Base-by-base conservation (phyloP, 257 asterid genomes). In the Apocynum venetum region DNA sequence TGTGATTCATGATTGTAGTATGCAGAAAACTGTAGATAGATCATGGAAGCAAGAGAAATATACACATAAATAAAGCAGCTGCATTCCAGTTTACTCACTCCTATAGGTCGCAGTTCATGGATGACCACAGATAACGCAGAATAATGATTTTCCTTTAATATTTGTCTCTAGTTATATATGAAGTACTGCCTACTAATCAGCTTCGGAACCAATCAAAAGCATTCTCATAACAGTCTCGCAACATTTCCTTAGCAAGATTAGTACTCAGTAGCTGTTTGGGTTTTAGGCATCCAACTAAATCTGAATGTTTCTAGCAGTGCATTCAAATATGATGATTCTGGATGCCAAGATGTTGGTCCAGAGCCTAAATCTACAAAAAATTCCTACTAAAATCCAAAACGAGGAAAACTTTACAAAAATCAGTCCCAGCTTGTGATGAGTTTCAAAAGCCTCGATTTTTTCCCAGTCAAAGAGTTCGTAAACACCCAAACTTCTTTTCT, bases 11-110 rank as follows among this genome's bases (percentile, higher is more conserved):
- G 53, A 68, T 20, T 8, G 7, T 66, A 66, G 17, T 17, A 40
- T 41, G 4, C 12, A 66, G 35, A 66, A 63, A 66, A 60, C 4
- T 25, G 41, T 25, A 60, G 15, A n/a, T 25, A 9, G 41, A 25
- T 13, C 71, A 38, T 15, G 12, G 51, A 20, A 66, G 17, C 71
- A 66, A 6, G 19, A 40, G 71, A 65, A 40, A 40, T 66, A 40
- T 2, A 15, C 0, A 9, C 71, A 66, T 66, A 20, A 66, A 8
- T 13, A 20, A 17, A 66, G 71, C 48, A 38, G 71, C n/a, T 9
- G n/a, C 9, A 14, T 66, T 41, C 71, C 31, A 40, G 49, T 12
- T 66, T 66, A 66, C 48, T 65, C 71, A 65, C 71, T 65, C 71
- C 48, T 38, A 19, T 65, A 2, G 72, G 36, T 67, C 52, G 43